These are phyloP conservation scores for Usnea hakonensis DNA, from an alignment of 495 filamentous ascomycete species.

Conservation along the genomic window DNA sequence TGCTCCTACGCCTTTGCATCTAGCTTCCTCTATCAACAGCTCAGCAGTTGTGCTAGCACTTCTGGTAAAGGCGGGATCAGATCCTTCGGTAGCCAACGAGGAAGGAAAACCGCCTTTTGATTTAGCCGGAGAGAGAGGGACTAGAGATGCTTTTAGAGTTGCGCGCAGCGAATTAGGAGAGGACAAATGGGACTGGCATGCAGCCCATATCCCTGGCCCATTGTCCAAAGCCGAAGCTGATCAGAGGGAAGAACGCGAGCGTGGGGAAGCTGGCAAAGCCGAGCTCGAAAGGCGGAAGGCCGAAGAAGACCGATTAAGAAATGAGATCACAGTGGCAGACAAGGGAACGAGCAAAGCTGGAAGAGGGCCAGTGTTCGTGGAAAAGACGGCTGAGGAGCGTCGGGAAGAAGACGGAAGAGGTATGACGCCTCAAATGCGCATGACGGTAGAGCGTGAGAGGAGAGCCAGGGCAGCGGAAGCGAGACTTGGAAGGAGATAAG, in stretches of 20 bases:
- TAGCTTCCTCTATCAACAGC: slow-evolving; percentile 71
- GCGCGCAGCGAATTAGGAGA: slow-evolving; percentile 69
- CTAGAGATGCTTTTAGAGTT: slow-evolving; percentile 85
- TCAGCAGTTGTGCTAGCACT: slow-evolving; percentile 67
- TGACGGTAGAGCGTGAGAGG: slow-evolving; percentile 70
- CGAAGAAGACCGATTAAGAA: slow-evolving; percentile 56
- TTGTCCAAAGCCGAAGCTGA: slow-evolving; percentile 63
- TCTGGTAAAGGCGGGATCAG: slow-evolving; percentile 62
- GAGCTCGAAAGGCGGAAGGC: slow-evolving; percentile 52
- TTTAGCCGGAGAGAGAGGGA: slow-evolving; percentile 75
- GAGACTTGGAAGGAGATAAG: slow-evolving; percentile 58
- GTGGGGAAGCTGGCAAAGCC: slow-evolving; percentile 45
- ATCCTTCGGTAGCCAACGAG: slow-evolving; percentile 60
- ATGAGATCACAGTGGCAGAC: slow-evolving; percentile 41
- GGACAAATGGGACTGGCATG: slow-evolving; percentile 67
- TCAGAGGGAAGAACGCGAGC: slow-evolving; percentile 54
- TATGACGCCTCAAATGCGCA: slow-evolving; percentile 74
- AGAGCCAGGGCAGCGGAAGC: slow-evolving; percentile 83
- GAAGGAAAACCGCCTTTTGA: slow-evolving; percentile 75
- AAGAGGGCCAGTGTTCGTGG: slow-evolving; percentile 43
- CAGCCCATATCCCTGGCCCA: slow-evolving; percentile 59
- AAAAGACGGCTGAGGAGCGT: slow-evolving; percentile 64
- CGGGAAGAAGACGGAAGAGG: slow-evolving; percentile 76
- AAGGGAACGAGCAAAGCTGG: slow-evolving; percentile 37
- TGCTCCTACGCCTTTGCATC: slow-evolving; percentile 76